These are phyloP conservation scores for Rhodofomes roseus DNA, from an alignment of 1,284 basidiomycete species.

Conservation along the genomic window DNA sequence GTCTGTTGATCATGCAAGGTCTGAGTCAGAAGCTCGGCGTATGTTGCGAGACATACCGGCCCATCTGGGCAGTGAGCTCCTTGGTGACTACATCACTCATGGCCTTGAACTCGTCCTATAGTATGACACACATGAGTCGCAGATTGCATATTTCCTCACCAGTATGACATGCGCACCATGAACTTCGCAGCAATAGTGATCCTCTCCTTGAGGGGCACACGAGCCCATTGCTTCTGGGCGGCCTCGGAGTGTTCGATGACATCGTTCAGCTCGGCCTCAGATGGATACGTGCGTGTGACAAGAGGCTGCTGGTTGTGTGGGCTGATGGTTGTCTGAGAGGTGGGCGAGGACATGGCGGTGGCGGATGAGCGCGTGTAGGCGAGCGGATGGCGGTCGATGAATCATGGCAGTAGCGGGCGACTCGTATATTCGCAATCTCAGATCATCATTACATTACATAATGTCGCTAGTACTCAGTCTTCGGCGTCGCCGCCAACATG, in stretches of 20 bases:
- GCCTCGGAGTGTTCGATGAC: slow-evolving; percentile 53
- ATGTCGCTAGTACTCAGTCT: no score
- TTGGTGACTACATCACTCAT: slow-evolving; percentile 66
- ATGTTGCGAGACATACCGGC: slow-evolving; percentile 44
- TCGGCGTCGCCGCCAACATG: no score
- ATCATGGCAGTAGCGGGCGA: no score
- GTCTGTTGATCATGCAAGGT: slow-evolving; percentile 41
- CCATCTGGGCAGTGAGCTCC: slow-evolving; percentile 81
- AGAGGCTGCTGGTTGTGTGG: slow-evolving; percentile 65
- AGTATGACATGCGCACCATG: slow-evolving; percentile 43
- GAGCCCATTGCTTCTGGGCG: slow-evolving; percentile 75
- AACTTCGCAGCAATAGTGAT: slow-evolving; percentile 75
- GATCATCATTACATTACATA: no score
- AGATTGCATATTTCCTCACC: no score
- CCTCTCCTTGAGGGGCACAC: slow-evolving; percentile 65
- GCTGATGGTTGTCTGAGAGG: slow-evolving; percentile 60
- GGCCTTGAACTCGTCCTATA: slow-evolving; percentile 72
- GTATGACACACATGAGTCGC: neutral
- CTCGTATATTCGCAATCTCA: no score
- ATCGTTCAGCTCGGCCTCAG: slow-evolving; percentile 52
- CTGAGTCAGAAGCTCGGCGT: neutral
- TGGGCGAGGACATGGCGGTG: slow-evolving; percentile 1
- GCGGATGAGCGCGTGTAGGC: neutral
- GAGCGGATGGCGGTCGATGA: no score
- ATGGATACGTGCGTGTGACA: slow-evolving; percentile 56